Evolutionary conservation across 2,329 filamentous ascomycete genomes (phyloP).

Genomic region (Clarireedia sp.): DNA sequence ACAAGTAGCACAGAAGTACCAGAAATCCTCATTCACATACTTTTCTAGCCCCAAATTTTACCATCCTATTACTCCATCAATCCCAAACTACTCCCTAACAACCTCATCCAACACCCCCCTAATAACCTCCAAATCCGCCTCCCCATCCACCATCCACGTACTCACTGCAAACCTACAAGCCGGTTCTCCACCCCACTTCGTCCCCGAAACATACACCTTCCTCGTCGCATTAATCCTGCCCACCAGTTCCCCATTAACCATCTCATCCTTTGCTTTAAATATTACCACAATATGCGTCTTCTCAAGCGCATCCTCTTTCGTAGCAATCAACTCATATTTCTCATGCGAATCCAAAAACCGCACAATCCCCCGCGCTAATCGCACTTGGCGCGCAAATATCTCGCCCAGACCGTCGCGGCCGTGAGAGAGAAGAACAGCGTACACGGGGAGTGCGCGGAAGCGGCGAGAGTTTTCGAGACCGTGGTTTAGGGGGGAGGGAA

Average conservation of each 20-base stretch:
- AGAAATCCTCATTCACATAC: no score
- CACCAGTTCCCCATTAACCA: constrained; percentile 59
- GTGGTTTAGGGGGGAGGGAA: constrained; percentile 78
- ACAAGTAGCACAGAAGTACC: no score
- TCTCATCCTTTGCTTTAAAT: constrained; percentile 62
- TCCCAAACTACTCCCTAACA: background rate
- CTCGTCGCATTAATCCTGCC: constrained; percentile 63
- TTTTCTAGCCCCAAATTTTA: no score
- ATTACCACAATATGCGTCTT: constrained; percentile 56
- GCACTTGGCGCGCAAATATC: constrained; percentile 66
- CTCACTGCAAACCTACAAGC: constrained; percentile 80
- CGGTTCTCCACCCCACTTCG: constrained; percentile 62
- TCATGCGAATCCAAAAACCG: constrained; percentile 51
- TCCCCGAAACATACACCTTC: constrained; percentile 77
- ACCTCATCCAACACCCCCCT: constrained; percentile 46
- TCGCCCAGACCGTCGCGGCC: constrained; percentile 60
- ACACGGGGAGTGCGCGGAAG: constrained; percentile 84
- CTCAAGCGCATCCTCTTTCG: constrained; percentile 34
- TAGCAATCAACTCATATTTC: constrained; percentile 60
- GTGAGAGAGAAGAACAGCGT: constrained; percentile 69
- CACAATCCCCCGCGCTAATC: constrained; percentile 61
- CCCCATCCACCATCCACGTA: constrained; percentile 71
- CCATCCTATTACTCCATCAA: no score
- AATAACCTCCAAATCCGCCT: constrained; percentile 59
- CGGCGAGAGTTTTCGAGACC: constrained; percentile 87